These are phyloP conservation scores for Lophiostoma macrostomum DNA, from an alignment of 495 filamentous ascomycete species.

Conservation along the genomic window DNA sequence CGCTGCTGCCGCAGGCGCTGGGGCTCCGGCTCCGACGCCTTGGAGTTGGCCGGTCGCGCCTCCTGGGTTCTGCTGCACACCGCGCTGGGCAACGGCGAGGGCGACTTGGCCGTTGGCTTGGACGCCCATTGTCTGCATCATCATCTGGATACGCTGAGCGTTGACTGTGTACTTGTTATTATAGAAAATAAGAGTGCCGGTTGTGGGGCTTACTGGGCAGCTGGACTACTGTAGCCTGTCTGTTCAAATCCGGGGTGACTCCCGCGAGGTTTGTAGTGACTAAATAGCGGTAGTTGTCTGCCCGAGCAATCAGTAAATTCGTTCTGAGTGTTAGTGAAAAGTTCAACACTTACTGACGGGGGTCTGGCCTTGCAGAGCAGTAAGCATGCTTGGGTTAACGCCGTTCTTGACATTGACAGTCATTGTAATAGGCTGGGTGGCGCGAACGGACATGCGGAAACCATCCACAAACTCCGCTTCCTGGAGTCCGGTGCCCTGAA, in stretches of 20 bases:
- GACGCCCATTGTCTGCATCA: slow-evolving; percentile 30
- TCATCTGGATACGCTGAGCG: slow-evolving; percentile 23
- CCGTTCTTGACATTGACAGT: slow-evolving; percentile 33
- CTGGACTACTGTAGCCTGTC: slow-evolving; percentile 34
- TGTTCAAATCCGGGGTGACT: slow-evolving; percentile 30
- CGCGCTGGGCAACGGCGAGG: slow-evolving; percentile 29
- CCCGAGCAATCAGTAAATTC: background rate
- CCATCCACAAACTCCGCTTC: slow-evolving; percentile 36
- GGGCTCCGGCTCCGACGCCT: background rate
- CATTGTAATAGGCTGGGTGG: slow-evolving; percentile 32
- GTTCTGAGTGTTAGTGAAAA: background rate
- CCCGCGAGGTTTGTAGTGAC: slow-evolving; percentile 32
- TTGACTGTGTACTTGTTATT: slow-evolving; percentile 27
- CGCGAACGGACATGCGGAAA: slow-evolving; percentile 31
- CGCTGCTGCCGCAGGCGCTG: slow-evolving; percentile 5
- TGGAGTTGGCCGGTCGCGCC: slow-evolving; percentile 27
- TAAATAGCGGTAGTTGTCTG: slow-evolving; percentile 34
- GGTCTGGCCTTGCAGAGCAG: slow-evolving; percentile 8
- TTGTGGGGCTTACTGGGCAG: slow-evolving; percentile 29
- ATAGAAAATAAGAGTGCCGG: background rate
- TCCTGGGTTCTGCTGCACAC: slow-evolving; percentile 31
- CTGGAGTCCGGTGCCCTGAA: slow-evolving; percentile 34
- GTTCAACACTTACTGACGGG: slow-evolving; percentile 28
- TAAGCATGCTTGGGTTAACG: slow-evolving; percentile 29
- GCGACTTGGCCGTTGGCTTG: slow-evolving; percentile 17